Evolutionary conservation across 1,284 basidiomycete genomes (phyloP).

Genomic region (Jaminaea rosea): DNA sequence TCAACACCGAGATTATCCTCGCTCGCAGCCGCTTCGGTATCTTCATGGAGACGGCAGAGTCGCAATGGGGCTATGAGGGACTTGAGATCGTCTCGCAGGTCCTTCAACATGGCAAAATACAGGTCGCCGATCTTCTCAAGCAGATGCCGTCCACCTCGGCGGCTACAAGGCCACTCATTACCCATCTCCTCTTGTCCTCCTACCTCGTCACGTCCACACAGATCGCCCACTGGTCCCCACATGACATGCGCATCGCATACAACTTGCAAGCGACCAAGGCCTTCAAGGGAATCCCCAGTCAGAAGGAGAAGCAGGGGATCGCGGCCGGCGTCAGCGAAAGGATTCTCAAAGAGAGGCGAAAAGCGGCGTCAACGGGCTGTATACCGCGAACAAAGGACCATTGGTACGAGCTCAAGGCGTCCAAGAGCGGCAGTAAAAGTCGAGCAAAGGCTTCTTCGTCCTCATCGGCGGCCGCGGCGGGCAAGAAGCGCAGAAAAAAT

Average conservation of each 20-base stretch:
- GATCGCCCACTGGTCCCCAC: constrained; percentile 46
- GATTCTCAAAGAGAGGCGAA: constrained; percentile 41
- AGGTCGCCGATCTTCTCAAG: constrained; percentile 21
- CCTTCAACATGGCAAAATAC: constrained; percentile 6
- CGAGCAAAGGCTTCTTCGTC: not conserved
- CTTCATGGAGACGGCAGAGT: constrained; percentile 69
- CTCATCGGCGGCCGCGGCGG: not conserved
- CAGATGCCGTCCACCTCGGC: constrained; percentile 11
- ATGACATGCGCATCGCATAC: constrained; percentile 42
- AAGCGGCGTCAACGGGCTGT: not conserved
- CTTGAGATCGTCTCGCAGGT: not conserved
- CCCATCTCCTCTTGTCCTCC: constrained; percentile 21
- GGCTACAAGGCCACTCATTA: constrained; percentile 3
- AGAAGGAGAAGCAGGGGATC: constrained; percentile 46
- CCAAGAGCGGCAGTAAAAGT: not conserved
- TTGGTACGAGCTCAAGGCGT: not conserved
- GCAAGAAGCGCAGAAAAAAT: not conserved
- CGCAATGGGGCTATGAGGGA: constrained; percentile 57
- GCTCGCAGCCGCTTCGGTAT: constrained; percentile 43
- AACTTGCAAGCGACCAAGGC: constrained; percentile 26
- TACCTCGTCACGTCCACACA: constrained; percentile 37
- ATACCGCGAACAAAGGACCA: constrained; percentile 24
- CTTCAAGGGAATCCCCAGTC: constrained; percentile 45
- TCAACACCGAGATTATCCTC: constrained; percentile 47
- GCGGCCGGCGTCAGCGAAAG: constrained; percentile 33